These are phyloP conservation scores for Cucurbitaria berberidis DNA, from an alignment of 2,329 filamentous ascomycete species.

Conservation along the genomic window DNA sequence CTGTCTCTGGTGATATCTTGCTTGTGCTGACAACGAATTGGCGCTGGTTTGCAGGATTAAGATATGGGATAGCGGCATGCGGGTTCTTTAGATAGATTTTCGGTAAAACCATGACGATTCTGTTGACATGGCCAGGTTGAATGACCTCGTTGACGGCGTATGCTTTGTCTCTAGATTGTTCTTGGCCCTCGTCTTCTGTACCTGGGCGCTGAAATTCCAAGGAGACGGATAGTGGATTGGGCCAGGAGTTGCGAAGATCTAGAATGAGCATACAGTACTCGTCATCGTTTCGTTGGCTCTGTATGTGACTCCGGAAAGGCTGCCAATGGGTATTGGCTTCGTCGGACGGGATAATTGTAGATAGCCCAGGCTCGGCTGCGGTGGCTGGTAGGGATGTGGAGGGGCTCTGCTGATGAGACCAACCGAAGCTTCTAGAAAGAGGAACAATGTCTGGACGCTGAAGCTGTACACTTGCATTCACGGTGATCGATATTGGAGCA, in stretches of 20 bases:
- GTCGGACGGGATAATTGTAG: slow-evolving; percentile 3
- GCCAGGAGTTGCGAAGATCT: slow-evolving; percentile 90
- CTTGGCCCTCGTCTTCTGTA: slow-evolving; percentile 1
- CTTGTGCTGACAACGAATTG: slow-evolving; percentile 88
- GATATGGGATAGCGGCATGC: slow-evolving; percentile 75
- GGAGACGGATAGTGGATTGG: slow-evolving; percentile 73
- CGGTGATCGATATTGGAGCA: slow-evolving; percentile 82
- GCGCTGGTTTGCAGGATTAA: slow-evolving; percentile 82
- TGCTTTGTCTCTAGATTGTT: slow-evolving; percentile 16
- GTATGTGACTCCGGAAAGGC: slow-evolving; percentile 52
- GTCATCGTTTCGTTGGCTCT: slow-evolving; percentile 52
- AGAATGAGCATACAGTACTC: slow-evolving; percentile 80
- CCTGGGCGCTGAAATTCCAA: slow-evolving; percentile 56
- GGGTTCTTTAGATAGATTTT: slow-evolving; percentile 79
- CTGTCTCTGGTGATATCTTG: slow-evolving; percentile 78
- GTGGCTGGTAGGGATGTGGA: neutral
- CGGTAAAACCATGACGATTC: slow-evolving; percentile 76
- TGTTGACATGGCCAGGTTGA: slow-evolving; percentile 68
- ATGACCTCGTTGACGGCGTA: slow-evolving; percentile 53
- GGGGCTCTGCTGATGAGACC: slow-evolving; percentile 52
- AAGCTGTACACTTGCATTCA: slow-evolving; percentile 88
- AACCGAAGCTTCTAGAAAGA: slow-evolving; percentile 72
- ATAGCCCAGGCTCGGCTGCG: neutral
- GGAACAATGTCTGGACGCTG: slow-evolving; percentile 79
- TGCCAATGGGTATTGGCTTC: slow-evolving; percentile 53